Evolutionary conservation across 2,329 filamentous ascomycete genomes (phyloP).

Genomic region (Ascocoryne sarcoides): DNA sequence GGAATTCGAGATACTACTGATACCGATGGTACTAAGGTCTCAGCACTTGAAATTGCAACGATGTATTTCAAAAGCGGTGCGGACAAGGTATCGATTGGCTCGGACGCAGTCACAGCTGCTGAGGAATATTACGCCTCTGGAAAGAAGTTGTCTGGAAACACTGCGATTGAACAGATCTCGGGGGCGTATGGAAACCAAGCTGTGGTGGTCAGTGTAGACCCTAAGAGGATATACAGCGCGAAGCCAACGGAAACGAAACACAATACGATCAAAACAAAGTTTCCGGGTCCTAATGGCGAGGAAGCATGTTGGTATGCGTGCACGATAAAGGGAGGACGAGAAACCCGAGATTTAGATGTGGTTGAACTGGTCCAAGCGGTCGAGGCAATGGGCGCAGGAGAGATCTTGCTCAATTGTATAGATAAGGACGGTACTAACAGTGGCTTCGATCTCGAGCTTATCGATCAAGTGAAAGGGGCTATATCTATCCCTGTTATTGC

Average conservation of each 20-base stretch:
- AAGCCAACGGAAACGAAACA: slow-evolving; percentile 63
- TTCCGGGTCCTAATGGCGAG: slow-evolving; percentile 67
- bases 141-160: slow-evolving; percentile 63
- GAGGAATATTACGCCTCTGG: slow-evolving; percentile 77
- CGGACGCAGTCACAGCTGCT: slow-evolving; percentile 85
- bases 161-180: slow-evolving; percentile 93
- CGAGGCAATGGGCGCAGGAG: slow-evolving; percentile 90
- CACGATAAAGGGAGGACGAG: slow-evolving; percentile 89
- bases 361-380: slow-evolving; percentile 81
- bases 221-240: slow-evolving; percentile 77
- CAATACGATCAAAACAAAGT: slow-evolving; percentile 59
- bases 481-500: slow-evolving; percentile 92
- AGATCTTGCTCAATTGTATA: slow-evolving; percentile 95
- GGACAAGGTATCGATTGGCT: slow-evolving; percentile 96
- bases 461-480: slow-evolving; percentile 77
- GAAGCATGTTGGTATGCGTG: slow-evolving; percentile 92
- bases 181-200: slow-evolving; percentile 92
- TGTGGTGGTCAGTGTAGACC: slow-evolving; percentile 91
- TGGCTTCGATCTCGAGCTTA: slow-evolving; percentile 89
- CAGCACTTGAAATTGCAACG: slow-evolving; percentile 84
- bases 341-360: slow-evolving; percentile 90
- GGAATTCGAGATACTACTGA: slow-evolving; percentile 92
- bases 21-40: slow-evolving; percentile 75
- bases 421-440: slow-evolving; percentile 92
- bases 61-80: slow-evolving; percentile 97